These are phyloP conservation scores for Didymella lethalis DNA, from an alignment of 2,329 filamentous ascomycete species.

Conservation along the genomic window DNA sequence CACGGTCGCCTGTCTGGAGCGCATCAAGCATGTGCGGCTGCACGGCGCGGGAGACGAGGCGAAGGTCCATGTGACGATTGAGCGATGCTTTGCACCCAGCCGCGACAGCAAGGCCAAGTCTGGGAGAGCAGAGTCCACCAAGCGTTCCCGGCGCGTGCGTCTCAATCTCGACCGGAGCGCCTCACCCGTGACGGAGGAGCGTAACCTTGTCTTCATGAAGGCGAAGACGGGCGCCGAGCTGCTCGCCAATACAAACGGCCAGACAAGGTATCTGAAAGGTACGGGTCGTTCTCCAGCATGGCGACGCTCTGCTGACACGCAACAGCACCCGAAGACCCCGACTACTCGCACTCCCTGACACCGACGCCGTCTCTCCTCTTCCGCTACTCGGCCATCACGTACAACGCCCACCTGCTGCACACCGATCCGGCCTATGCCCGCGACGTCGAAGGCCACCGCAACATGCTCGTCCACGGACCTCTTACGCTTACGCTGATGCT, in stretches of 20 bases:
- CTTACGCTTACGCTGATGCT: conserved; percentile 80
- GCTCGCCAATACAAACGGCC: conserved; percentile 37
- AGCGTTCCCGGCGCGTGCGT: conserved; percentile 18
- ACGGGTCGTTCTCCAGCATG: conserved; percentile 11
- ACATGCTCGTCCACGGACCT: conserved; percentile 86
- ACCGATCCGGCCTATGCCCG: conserved; percentile 76
- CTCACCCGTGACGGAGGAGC: conserved; percentile 62
- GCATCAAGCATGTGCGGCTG: conserved; percentile 57
- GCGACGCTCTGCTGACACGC: conserved; percentile 23
- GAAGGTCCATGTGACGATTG: conserved; percentile 68
- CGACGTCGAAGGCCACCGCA: conserved; percentile 75
- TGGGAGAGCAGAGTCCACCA: neutral
- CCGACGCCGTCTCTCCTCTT: conserved; percentile 80
- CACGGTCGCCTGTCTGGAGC: conserved; percentile 50
- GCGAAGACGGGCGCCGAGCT: conserved; percentile 54
- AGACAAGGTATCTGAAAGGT: conserved; percentile 52
- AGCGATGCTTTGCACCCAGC: conserved; percentile 53
- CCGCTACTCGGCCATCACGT: conserved; percentile 83
- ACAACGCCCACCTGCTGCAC: conserved; percentile 93
- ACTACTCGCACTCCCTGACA: conserved; percentile 66
- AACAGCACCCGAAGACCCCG: conserved; percentile 59
- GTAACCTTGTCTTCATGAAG: conserved; percentile 71
- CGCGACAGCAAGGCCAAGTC: too few relatives aligned
- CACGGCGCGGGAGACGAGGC: conserved; percentile 58
- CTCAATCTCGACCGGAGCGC: conserved; percentile 33